phyloP scores from a whole-genome alignment of 1,284 basidiomycete genomes.

The Pisolithus thermaeus region DNA sequence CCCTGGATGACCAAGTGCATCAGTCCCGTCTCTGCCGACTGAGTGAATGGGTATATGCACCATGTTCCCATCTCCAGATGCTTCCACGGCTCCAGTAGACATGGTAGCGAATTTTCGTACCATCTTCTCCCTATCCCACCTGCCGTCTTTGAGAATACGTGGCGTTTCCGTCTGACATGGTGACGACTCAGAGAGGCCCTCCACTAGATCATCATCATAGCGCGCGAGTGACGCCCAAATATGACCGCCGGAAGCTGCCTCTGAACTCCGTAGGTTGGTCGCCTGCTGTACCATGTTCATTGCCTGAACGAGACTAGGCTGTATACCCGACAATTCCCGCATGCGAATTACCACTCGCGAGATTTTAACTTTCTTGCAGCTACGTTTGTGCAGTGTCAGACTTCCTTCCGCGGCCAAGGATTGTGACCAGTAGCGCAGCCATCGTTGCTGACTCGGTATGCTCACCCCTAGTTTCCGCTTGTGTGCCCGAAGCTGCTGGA shows the following conservation, averaged over 20 bases:
- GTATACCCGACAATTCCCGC: constrained; percentile 47
- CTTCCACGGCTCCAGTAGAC: constrained; percentile 29
- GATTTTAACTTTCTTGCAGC: constrained; percentile 35
- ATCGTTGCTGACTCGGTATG: constrained; percentile 70
- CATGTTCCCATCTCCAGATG: constrained; percentile 7
- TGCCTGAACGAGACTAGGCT: constrained; percentile 46
- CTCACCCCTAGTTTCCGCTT: constrained; percentile 63
- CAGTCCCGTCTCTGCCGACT: not conserved
- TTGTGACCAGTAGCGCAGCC: constrained; percentile 68
- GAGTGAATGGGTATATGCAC: constrained; percentile 11
- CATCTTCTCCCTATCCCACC: constrained; percentile 75
- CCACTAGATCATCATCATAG: constrained; percentile 66
- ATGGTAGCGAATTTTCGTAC: constrained; percentile 66
- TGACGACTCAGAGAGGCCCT: constrained; percentile 49
- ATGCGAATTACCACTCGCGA: constrained; percentile 53
- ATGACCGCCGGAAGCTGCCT: constrained; percentile 32
- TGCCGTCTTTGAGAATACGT: constrained; percentile 46
- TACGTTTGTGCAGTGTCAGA: not conserved
- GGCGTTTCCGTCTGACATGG: constrained; percentile 29
- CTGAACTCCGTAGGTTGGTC: constrained; percentile 28
- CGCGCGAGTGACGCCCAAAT: constrained; percentile 75
- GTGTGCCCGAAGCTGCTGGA: constrained; percentile 17
- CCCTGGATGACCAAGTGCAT: constrained; percentile 23
- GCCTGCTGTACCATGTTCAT: constrained; percentile 50
- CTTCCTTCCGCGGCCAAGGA: constrained; percentile 37